Base-by-base conservation (phyloP, 2,329 filamentous ascomycete species). In the Thelonectria discophora region DNA sequence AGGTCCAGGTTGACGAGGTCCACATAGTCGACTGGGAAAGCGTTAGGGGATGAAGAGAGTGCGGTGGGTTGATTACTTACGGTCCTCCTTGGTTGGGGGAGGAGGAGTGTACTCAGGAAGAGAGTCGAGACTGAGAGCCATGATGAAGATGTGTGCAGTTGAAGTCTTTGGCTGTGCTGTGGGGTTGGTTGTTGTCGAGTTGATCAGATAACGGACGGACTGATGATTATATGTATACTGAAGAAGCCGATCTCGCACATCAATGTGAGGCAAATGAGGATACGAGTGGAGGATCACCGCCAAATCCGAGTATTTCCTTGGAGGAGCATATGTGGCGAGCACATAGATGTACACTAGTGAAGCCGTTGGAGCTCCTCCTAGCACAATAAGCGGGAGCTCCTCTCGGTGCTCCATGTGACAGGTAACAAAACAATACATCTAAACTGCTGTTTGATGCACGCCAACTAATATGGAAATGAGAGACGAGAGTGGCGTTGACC, bases 1-100 rank as follows among this genome's bases (percentile, higher is more conserved):
- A 73, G 65, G 34, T 73, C 71, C 21, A 73, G 55, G 48, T 72
- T 72, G 10, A 69, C 63, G 12, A 73, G 66, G 13, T 73, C 65
- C 43, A 72, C 68, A 63, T 72, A 73, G 54, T 73, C 71, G 59
- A 70, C 65, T 68, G 30, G 6, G 9, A 17, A 10, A 5, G 17
- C 1, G 34, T 59, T 12, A 59, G 56, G 27, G 8, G 27, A 15
- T 8, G 13, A 3, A 24, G 13, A 5, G 48, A 6, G 13, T 43
- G 15, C 32, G 5, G 12, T 5, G 11, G 6, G 20, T n/a, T n/a
- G 27, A 5, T 13, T 13, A 59, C 60, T 55, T n/a, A 59, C 60
- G 46, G 21, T 62, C 15, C 30, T 62, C 60, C 37, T 58, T 55
- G 20, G 60, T 56, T 7, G 60, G 55, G 4, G 55, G 17, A 3